phyloP scores from a whole-genome alignment of 768 basidiomycete genomes.

The Stropharia rugosoannulata region DNA sequence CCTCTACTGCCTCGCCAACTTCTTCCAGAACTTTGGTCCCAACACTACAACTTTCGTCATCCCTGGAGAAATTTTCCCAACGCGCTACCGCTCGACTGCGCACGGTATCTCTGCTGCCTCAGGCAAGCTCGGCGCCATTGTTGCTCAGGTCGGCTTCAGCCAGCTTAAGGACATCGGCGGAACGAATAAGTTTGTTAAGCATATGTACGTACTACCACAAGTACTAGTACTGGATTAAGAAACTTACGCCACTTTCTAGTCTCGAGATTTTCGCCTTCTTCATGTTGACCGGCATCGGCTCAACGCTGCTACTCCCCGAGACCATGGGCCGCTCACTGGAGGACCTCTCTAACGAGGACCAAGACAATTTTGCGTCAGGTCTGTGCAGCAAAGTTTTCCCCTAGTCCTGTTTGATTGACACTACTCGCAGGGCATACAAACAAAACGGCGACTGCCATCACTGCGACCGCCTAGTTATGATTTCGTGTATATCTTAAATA shows the following conservation, averaged over 20 bases:
- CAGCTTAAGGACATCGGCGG: constrained; percentile 71
- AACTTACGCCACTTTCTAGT: constrained; percentile 27
- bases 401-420: not conserved
- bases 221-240: not conserved
- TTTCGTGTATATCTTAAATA: too few species aligned
- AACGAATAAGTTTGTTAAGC: constrained; percentile 54
- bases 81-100: constrained; percentile 82
- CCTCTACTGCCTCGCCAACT: constrained; percentile 84
- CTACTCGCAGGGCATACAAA: constrained; percentile 2
- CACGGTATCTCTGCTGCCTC: constrained; percentile 84
- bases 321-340: constrained; percentile 69
- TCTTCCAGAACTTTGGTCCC: constrained; percentile 89
- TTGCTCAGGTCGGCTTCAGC: constrained; percentile 77
- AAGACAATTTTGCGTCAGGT: constrained; percentile 55
- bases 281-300: constrained; percentile 84
- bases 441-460: constrained; percentile 5
- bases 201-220: constrained; percentile 55
- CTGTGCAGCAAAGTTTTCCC: not conserved
- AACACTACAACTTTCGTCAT: constrained; percentile 80
- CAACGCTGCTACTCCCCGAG: constrained; percentile 79
- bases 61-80: constrained; percentile 85
- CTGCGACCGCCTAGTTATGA: constrained; percentile 2
- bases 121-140: constrained; percentile 82
- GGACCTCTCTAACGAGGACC: constrained; percentile 72
- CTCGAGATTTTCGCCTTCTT: constrained; percentile 82